Evolutionary conservation across 2,329 filamentous ascomycete species (phyloP).

Genomic region (Cercospora zeina): DNA sequence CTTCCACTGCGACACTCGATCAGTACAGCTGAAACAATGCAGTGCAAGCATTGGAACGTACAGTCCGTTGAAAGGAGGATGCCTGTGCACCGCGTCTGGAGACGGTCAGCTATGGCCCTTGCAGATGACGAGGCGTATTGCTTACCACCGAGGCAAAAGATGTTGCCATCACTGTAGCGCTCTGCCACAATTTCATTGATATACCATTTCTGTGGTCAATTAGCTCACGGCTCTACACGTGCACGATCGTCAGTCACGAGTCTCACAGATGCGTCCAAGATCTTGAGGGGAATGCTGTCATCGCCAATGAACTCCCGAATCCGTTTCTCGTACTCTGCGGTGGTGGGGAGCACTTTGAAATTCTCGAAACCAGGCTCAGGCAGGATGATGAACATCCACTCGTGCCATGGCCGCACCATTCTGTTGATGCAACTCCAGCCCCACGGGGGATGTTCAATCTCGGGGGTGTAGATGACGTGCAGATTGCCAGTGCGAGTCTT

Average conservation of each 20-base stretch:
- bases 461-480: constrained; percentile 61
- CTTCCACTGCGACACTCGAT: constrained; percentile 44
- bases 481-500: constrained; percentile 58
- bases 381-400: constrained; percentile 57
- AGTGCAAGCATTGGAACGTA: constrained; percentile 39
- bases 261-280: constrained; percentile 50
- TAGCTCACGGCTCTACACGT: not conserved
- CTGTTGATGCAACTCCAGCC: constrained; percentile 54
- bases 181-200: constrained; percentile 64
- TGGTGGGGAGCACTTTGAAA: constrained; percentile 44
- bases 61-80: constrained; percentile 60
- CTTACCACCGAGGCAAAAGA: constrained; percentile 55
- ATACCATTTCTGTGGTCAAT: constrained; percentile 51
- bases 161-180: constrained; percentile 52
- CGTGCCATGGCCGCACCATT: constrained; percentile 65
- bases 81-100: constrained; percentile 58
- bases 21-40: not conserved
- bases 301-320: constrained; percentile 58
- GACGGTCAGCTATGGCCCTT: constrained; percentile 59
- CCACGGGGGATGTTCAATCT: constrained; percentile 52
- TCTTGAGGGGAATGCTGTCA: constrained; percentile 52
- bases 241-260: not conserved
- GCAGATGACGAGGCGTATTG: constrained; percentile 52
- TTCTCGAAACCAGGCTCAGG: constrained; percentile 45
- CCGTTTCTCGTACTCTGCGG: constrained; percentile 51